Base-by-base conservation (phyloP, 2,329 filamentous ascomycete species). In the Colletotrichum euphorbiae region DNA sequence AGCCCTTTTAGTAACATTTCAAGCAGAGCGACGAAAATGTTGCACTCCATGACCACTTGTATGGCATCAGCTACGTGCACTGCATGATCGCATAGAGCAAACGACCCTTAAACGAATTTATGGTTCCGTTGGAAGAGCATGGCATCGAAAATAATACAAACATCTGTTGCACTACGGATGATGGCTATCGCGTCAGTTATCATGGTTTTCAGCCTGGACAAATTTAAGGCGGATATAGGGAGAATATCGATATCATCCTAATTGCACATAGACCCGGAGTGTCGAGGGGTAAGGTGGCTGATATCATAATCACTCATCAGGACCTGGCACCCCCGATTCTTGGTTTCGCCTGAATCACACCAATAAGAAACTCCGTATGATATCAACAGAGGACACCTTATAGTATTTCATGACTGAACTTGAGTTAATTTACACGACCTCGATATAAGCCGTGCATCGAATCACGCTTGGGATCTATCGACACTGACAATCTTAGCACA, bases 291-390 rank as follows among this genome's bases (percentile, higher is more conserved):
- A 59, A 73, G 15, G 74, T 75, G 0, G 74, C 78, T 8, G 74
- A 80, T 24, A 72, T 76, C 0, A 80, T 84, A 1, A 85, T 82
- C 1, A 81, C 82, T 0, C 85, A 89, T 60, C 83, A 83, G 3
- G 86, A 89, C 69, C 75, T 89, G 3, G 84, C 82, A 1, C 85
- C 86, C 0, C 88, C 86, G 0, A 77, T 89, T 58, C 79, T 89
- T 13, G 72, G 80, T 1, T 71, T 81, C 0, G 72, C 74, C 43
- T 55, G 1, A 80, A 79, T 63, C 87, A 88, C 72, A 87, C 85
- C 0, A 88, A 87, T 77, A 88, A 88, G 69, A 80, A 77, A 0
- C 62, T 88, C 0, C 80, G 86, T 2, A 69, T 88, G 0, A 75
- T 83, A 1, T 76, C 78, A 0, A 71, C 81, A 0, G 76, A 77